Conservation (phyloP, 23 red algal species). For the Cyanidiococcus yangmingshanensis region DNA sequence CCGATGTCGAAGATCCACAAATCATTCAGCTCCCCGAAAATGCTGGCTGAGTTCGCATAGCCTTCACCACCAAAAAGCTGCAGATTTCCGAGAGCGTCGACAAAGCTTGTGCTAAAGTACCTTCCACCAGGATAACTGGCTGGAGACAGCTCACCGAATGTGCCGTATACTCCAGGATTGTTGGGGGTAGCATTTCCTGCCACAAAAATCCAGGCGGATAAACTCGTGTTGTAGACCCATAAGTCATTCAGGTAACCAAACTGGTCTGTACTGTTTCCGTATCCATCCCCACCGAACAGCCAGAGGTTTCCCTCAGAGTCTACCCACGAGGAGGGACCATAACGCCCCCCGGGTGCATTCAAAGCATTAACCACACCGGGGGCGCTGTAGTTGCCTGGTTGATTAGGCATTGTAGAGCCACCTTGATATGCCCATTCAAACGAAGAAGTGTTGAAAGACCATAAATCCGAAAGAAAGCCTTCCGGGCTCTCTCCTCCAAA, state of each 20-base stretch:
- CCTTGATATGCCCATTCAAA: background rate
- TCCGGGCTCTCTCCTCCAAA: background rate
- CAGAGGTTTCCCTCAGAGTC: background rate
- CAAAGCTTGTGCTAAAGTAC: background rate
- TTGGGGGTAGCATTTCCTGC: background rate
- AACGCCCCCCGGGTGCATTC: background rate
- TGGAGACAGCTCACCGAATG: background rate
- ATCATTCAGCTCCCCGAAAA: background rate
- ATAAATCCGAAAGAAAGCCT: background rate
- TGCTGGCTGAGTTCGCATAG: background rate
- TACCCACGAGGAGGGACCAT: background rate
- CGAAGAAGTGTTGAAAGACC: background rate
- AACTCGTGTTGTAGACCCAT: background rate
- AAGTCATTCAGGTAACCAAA: background rate
- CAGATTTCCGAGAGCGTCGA: background rate
- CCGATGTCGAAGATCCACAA: background rate
- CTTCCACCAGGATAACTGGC: constrained; percentile 3
- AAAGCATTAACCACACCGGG: background rate
- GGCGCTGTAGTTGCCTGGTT: background rate
- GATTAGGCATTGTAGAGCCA: background rate
- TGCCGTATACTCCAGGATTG: background rate
- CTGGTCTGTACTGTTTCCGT: background rate
- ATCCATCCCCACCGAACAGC: constrained; percentile 11
- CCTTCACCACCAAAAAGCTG: constrained; percentile 8
- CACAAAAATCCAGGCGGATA: background rate